phyloP scores from a whole-genome alignment of 306 rosid genomes.

The Dryas alaskensis region DNA sequence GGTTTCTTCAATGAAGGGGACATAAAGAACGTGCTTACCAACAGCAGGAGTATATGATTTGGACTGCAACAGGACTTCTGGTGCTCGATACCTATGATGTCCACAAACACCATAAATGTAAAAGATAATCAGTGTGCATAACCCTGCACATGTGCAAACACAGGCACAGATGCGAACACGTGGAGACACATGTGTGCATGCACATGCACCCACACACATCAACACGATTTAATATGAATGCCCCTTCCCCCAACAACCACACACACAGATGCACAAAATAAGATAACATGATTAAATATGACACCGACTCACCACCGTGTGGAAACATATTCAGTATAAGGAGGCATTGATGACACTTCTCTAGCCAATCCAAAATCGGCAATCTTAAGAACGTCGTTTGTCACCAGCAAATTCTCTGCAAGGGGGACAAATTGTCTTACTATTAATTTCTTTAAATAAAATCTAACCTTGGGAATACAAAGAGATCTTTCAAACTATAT shows the following conservation, averaged over 20 bases:
- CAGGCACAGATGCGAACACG: neutral
- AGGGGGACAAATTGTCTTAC: conserved; percentile 14
- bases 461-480: conserved; percentile 17
- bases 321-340: conserved; percentile 91
- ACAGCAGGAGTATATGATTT: conserved; percentile 76
- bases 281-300: conserved; percentile 15
- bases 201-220: conserved; percentile 5
- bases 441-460: conserved; percentile 13
- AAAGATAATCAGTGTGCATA: neutral
- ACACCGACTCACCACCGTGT: conserved; percentile 72
- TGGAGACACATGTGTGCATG: conserved; percentile 6
- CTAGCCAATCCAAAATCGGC: conserved; percentile 93
- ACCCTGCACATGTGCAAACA: neutral
- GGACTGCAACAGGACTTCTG: conserved; percentile 77
- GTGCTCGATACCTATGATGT: conserved; percentile 75
- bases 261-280: conserved; percentile 4
- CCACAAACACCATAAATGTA: conserved; percentile 17
- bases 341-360: conserved; percentile 80
- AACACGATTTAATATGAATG: conserved; percentile 14
- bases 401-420: conserved; percentile 80
- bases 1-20: conserved; percentile 1
- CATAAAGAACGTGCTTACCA: conserved; percentile 46
- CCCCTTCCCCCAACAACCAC: conserved; percentile 37
- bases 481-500: neutral
- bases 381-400: conserved; percentile 66